phyloP scores from a whole-genome alignment of 805 yeast genomes.

The Candida sithepensis region DNA sequence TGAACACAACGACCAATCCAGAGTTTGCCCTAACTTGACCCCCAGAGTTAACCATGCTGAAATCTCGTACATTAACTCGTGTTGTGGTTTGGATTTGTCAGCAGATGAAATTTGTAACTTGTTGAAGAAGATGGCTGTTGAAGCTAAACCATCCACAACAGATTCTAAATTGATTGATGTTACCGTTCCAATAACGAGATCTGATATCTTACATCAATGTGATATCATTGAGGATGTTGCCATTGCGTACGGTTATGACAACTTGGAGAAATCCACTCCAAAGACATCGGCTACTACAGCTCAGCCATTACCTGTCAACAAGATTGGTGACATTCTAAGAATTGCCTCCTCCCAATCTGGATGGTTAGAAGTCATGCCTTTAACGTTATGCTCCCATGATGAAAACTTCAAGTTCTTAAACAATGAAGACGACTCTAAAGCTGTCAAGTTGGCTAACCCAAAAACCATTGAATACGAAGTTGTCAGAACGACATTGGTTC shows the following conservation, averaged over 20 bases:
- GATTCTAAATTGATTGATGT: constrained; percentile 57
- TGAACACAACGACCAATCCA: constrained; percentile 70
- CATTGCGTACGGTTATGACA: constrained; percentile 91
- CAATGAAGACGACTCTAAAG: constrained; percentile 64
- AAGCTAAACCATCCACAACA: constrained; percentile 48
- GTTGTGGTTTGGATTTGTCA: constrained; percentile 77
- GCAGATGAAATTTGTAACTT: constrained; percentile 65
- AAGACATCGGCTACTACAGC: constrained; percentile 78
- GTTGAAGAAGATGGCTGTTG: constrained; percentile 77
- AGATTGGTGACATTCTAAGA: constrained; percentile 86
- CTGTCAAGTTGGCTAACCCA: constrained; percentile 92
- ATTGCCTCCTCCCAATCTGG: constrained; percentile 90
- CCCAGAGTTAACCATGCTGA: constrained; percentile 73
- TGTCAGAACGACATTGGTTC: constrained; percentile 89
- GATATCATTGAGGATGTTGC: constrained; percentile 99
- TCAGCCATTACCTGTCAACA: constrained; percentile 85
- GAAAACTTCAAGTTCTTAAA: constrained; percentile 91
- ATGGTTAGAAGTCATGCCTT: constrained; percentile 93
- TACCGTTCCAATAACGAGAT: constrained; percentile 85
- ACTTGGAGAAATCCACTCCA: constrained; percentile 74
- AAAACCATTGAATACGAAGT: constrained; percentile 97
- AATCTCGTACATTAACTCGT: constrained; percentile 81
- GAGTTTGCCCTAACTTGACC: constrained; percentile 69
- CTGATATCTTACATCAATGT: constrained; percentile 94
- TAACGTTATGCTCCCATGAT: constrained; percentile 93